A percentile compares a stretch with the other conserved stretches of the same genome.
Conservation (phyloP, 73 alveolate species). For the Tetrahymena thermophila region DNA sequence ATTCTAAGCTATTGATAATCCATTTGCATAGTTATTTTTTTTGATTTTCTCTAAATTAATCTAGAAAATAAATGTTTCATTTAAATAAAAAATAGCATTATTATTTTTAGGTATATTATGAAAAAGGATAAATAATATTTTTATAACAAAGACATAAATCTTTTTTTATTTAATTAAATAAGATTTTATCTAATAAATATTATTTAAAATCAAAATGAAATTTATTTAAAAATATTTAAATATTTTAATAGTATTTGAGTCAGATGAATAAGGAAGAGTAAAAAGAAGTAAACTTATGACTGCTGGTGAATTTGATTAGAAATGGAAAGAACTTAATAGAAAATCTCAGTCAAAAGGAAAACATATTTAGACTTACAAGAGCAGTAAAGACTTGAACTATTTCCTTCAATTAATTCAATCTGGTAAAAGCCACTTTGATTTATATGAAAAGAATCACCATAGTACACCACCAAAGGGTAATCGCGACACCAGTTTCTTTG, state of each 20-base stretch:
- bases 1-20: no score
- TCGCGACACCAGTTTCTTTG: not conserved
- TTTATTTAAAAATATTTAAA: no score
- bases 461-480: not conserved
- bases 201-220: not conserved
- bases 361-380: not conserved
- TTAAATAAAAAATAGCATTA: no score
- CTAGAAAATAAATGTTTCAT: no score
- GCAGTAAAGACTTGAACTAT: not conserved
- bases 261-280: not conserved
- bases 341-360: not conserved
- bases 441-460: not conserved
- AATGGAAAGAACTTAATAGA: not conserved
- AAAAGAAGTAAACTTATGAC: not conserved
- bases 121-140: no score
- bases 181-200: no score
- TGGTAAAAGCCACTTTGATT: not conserved
- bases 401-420: not conserved
- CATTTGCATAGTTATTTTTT: no score
- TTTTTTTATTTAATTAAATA: no score
- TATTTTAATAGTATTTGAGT: not conserved
- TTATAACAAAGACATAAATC: no score
- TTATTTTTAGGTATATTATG: no score
- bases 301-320: not conserved
- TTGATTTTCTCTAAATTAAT: no score